phyloP scores from a whole-genome alignment of 208 protist species.

The Acanthamoeba royreba region DNA sequence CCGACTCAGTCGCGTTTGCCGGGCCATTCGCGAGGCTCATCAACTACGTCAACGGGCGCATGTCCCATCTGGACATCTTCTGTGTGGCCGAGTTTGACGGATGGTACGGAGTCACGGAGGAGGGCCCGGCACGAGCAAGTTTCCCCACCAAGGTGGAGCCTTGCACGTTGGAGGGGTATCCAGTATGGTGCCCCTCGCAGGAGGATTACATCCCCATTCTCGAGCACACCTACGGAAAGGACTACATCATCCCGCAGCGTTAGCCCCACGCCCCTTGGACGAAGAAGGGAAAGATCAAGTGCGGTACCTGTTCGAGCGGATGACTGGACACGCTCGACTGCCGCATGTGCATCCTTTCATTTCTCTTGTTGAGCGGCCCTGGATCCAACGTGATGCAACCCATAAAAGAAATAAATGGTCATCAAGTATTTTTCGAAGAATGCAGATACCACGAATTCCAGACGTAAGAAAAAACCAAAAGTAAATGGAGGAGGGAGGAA shows the following conservation, averaged over 20 bases:
- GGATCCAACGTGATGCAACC: too few relatives aligned
- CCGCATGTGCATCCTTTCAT: too few relatives aligned
- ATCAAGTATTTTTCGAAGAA: too few relatives aligned
- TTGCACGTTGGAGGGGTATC: neutral
- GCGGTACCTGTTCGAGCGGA: too few relatives aligned
- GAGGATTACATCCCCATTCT: neutral
- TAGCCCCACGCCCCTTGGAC: too few relatives aligned
- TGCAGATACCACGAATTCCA: too few relatives aligned
- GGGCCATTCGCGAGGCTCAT: neutral
- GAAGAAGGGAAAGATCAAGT: too few relatives aligned
- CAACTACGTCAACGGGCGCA: neutral
- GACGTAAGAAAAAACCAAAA: too few relatives aligned
- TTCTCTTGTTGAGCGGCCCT: too few relatives aligned
- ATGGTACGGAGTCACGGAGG: neutral
- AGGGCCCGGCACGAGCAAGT: neutral
- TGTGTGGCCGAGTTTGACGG: neutral
- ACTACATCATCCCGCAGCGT: neutral
- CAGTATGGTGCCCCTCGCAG: neutral
- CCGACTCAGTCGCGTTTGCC: neutral
- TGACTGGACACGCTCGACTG: too few relatives aligned
- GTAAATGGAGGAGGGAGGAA: too few relatives aligned
- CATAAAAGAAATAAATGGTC: too few relatives aligned
- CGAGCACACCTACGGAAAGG: neutral
- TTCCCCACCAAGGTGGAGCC: neutral
- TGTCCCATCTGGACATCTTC: neutral